A percentile compares a stretch with the other conserved stretches of the same genome.
Conservation (phyloP, 306 rosid genomes). For the Acacia melanoxylon region DNA sequence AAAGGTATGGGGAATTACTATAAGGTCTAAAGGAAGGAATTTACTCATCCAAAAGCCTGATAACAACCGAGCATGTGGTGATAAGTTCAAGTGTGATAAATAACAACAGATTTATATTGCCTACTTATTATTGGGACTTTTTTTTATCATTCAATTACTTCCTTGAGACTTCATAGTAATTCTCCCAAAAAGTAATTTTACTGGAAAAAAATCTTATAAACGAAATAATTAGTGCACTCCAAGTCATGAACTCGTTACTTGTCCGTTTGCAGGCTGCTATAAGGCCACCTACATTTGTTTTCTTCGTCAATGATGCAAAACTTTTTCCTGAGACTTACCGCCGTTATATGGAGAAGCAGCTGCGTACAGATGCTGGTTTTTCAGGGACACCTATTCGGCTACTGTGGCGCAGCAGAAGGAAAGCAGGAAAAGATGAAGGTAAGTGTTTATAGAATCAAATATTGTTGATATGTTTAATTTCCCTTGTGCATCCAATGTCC, state of each 20-base stretch:
- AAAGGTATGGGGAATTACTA: too few species aligned
- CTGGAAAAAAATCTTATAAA: neutral
- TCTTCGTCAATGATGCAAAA: conserved; percentile 92
- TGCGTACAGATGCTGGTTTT: conserved; percentile 87
- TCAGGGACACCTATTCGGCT: conserved; percentile 88
- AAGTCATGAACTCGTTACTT: conserved; percentile 11
- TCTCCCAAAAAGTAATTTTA: neutral
- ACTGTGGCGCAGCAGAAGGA: conserved; percentile 85
- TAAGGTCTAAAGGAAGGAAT: too few species aligned
- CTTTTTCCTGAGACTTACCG: conserved; percentile 89
- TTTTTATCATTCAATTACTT: too few species aligned
- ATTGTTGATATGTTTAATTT: neutral
- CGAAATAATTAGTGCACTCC: conserved; percentile 15
- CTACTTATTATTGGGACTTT: too few species aligned
- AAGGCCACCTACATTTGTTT: conserved; percentile 94
- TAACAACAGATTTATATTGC: too few species aligned
- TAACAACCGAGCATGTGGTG: too few species aligned
- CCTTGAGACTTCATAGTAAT: too few species aligned
- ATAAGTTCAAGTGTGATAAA: too few species aligned
- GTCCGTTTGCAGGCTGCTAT: conserved; percentile 81
- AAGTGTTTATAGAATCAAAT: conserved; percentile 24
- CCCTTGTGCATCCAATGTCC: neutral
- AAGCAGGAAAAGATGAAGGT: conserved; percentile 73
- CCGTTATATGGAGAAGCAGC: conserved; percentile 89
- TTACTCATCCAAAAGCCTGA: too few species aligned